These are phyloP conservation scores for Cordyceps cateniannulata DNA, from an alignment of 2,329 filamentous ascomycete species.

Conservation along the genomic window DNA sequence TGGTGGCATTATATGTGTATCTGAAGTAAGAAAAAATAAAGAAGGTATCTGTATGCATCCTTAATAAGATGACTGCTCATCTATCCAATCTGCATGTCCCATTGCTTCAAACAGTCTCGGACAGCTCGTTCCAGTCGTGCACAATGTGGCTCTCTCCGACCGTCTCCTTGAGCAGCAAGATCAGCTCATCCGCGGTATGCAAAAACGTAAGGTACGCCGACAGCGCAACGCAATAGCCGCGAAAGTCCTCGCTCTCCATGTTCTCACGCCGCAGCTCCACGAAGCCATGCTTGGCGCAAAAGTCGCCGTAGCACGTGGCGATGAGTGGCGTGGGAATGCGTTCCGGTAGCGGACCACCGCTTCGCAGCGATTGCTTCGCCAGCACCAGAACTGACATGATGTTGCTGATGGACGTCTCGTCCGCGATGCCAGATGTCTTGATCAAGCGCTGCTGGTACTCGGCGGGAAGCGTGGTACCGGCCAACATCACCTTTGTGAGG, in stretches of 20 bases:
- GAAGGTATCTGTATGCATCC: background rate
- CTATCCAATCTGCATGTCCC: background rate
- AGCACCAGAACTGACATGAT: constrained; percentile 43
- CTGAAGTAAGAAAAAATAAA: background rate
- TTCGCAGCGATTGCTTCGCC: constrained; percentile 40
- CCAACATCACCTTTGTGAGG: constrained; percentile 23
- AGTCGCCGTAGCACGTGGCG: constrained; percentile 26
- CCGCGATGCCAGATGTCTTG: constrained; percentile 31
- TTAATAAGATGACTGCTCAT: background rate
- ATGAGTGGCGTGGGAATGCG: constrained; percentile 41
- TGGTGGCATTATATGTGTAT: background rate
- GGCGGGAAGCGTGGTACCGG: constrained; percentile 31
- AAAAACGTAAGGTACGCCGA: constrained; percentile 38
- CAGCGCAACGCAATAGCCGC: constrained; percentile 40
- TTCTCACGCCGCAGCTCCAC: constrained; percentile 26
- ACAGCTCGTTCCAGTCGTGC: constrained; percentile 9
- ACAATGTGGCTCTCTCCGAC: constrained; percentile 34
- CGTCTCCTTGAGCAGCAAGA: constrained; percentile 35
- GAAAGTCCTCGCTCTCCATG: constrained; percentile 35
- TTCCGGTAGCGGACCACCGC: constrained; percentile 40
- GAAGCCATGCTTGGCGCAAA: constrained; percentile 16
- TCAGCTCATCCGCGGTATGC: constrained; percentile 35
- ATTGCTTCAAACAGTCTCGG: background rate
- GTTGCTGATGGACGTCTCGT: constrained; percentile 39
- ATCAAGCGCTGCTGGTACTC: constrained; percentile 34